Conservation (phyloP, 805 yeast species). For the Scheffersomyces ergatensis region DNA sequence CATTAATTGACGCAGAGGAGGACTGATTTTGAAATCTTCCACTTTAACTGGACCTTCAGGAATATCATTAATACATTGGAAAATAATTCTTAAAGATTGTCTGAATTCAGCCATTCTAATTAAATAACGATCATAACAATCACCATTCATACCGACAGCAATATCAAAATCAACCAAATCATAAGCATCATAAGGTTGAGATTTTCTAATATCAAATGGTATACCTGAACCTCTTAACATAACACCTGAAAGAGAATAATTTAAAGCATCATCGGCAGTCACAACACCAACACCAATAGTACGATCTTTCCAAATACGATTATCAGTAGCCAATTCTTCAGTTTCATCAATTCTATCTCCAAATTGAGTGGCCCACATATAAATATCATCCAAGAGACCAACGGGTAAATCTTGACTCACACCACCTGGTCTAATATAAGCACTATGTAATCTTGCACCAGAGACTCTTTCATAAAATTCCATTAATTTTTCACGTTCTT, state of each 20-base stretch:
- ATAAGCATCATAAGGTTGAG: slow-evolving; percentile 89
- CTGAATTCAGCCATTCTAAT: slow-evolving; percentile 90
- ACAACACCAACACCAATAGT: slow-evolving; percentile 77
- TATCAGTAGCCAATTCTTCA: slow-evolving; percentile 85
- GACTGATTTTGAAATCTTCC: slow-evolving; percentile 81
- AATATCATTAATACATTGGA: slow-evolving; percentile 87
- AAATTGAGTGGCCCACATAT: slow-evolving; percentile 95
- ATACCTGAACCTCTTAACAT: slow-evolving; percentile 91
- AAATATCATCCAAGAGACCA: slow-evolving; percentile 84
- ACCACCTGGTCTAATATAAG: slow-evolving; percentile 90
- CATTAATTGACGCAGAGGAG: slow-evolving; percentile 80
- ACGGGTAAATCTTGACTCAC: slow-evolving; percentile 85
- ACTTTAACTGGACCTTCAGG: slow-evolving; percentile 91
- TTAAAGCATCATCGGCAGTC: slow-evolving; percentile 83
- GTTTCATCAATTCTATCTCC: slow-evolving; percentile 91
- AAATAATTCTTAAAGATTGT: slow-evolving; percentile 84
- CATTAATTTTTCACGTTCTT: slow-evolving; percentile 90
- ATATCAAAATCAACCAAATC: slow-evolving; percentile 82
- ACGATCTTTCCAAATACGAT: slow-evolving; percentile 90
- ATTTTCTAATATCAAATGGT: slow-evolving; percentile 81
- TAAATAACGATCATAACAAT: slow-evolving; percentile 87
- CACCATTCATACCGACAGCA: slow-evolving; percentile 85
- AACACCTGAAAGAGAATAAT: slow-evolving; percentile 78
- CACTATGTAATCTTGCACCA: slow-evolving; percentile 87
- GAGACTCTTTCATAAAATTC: slow-evolving; percentile 89